Percentiles rank a stretch among this genome's conserved stretches.
phyloP scores from a whole-genome alignment of 2,329 filamentous ascomycete genomes.

The Chrysoporthe cubensis region DNA sequence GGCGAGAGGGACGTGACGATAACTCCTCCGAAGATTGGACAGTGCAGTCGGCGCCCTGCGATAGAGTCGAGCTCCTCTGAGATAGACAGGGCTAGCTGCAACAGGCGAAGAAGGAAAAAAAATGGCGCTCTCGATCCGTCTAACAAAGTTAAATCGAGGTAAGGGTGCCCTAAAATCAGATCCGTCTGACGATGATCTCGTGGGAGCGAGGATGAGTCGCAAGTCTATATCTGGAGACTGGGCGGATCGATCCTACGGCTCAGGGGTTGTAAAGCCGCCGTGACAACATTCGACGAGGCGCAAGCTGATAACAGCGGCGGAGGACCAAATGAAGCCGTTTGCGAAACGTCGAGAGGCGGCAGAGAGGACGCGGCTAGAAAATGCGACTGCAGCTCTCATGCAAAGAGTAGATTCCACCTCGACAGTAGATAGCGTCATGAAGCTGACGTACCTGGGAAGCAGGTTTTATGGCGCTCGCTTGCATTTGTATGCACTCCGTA shows the following conservation, averaged over 20 bases:
- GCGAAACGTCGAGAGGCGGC: slow-evolving; percentile 5
- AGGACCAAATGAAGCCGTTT: not conserved
- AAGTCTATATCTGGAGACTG: slow-evolving; percentile 21
- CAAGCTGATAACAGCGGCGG: not conserved
- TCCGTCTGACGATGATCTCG: slow-evolving; percentile 15
- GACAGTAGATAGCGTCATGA: slow-evolving; percentile 4
- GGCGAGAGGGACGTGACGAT: slow-evolving; percentile 6
- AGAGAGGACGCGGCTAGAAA: slow-evolving; percentile 12
- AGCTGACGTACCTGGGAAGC: slow-evolving; percentile 3
- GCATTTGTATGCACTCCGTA: not conserved
- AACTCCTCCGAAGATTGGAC: slow-evolving; percentile 15
- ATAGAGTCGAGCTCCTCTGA: not conserved
- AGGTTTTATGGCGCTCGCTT: not conserved
- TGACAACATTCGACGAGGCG: slow-evolving; percentile 1
- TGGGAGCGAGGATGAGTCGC: slow-evolving; percentile 24
- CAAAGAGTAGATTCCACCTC: not conserved
- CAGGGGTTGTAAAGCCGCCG: slow-evolving; percentile 1
- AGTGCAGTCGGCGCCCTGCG: slow-evolving; percentile 1
- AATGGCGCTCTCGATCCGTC: not conserved
- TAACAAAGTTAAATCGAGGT: not conserved
- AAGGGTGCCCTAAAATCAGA: not conserved
- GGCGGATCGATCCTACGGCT: slow-evolving; percentile 20
- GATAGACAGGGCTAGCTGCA: slow-evolving; percentile 15
- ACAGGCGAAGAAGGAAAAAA: not conserved
- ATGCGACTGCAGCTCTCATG: not conserved